phyloP scores from a whole-genome alignment of 2,329 filamentous ascomycete genomes.

The Diaporthe eres region DNA sequence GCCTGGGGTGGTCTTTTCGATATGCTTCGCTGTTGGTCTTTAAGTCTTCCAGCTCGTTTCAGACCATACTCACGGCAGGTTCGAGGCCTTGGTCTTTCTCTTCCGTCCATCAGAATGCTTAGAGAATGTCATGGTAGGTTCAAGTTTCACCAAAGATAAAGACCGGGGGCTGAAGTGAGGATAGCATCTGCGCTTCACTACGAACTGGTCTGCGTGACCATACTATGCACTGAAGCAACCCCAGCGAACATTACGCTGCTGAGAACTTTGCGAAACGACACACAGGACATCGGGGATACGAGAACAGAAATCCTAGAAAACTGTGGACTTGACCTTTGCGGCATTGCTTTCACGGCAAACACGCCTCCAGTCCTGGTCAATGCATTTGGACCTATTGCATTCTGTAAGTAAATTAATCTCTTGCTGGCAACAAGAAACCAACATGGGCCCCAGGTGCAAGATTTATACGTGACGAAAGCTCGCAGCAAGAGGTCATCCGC shows the following conservation, averaged over 20 bases:
- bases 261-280: neutral
- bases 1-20: constrained; percentile 46
- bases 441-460: constrained; percentile 48
- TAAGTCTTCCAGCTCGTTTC: constrained; percentile 50
- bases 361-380: constrained; percentile 61
- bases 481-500: constrained; percentile 51
- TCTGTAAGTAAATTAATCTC: constrained; percentile 52
- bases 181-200: constrained; percentile 1
- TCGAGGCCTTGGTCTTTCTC: constrained; percentile 37
- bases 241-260: neutral
- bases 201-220: neutral
- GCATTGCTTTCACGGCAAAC: constrained; percentile 60
- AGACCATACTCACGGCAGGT: constrained; percentile 50
- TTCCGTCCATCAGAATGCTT: constrained; percentile 47
- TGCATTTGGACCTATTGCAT: constrained; percentile 62
- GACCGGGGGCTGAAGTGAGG: neutral
- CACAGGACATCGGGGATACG: neutral
- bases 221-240: neutral
- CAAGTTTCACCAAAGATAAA: neutral
- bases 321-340: constrained; percentile 57
- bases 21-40: constrained; percentile 51
- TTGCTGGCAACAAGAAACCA: neutral
- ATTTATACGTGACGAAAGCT: constrained; percentile 47
- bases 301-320: neutral
- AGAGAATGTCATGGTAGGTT: neutral